These are phyloP conservation scores for Alternaria gaisen DNA, from an alignment of 2,329 filamentous ascomycete species.

Conservation along the genomic window DNA sequence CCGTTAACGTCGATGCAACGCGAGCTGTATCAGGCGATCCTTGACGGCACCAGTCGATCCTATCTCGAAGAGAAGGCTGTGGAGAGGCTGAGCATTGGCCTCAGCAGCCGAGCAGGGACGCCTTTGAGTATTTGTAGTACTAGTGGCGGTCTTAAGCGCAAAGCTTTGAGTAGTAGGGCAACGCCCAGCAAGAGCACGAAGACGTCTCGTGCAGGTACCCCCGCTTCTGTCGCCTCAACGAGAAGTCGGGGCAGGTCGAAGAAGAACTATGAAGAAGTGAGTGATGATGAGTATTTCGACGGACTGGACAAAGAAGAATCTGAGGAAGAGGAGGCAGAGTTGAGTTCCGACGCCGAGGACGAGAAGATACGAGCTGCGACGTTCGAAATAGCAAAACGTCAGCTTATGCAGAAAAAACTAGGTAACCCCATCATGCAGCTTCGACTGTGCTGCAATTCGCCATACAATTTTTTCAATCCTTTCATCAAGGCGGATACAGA, in stretches of 20 bases:
- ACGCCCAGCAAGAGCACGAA: slow-evolving; percentile 75
- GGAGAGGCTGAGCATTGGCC: slow-evolving; percentile 65
- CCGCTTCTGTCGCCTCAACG: slow-evolving; percentile 62
- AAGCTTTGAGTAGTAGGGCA: slow-evolving; percentile 55
- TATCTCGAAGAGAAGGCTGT: slow-evolving; percentile 79
- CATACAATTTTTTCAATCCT: slow-evolving; percentile 96
- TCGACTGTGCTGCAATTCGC: slow-evolving; percentile 89
- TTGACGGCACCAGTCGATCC: slow-evolving; percentile 60
- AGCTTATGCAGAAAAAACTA: slow-evolving; percentile 89
- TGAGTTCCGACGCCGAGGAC: slow-evolving; percentile 62
- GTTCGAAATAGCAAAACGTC: slow-evolving; percentile 81
- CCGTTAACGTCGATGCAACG: slow-evolving; percentile 91
- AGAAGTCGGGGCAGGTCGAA: slow-evolving; percentile 64
- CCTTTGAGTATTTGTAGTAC: slow-evolving; percentile 55
- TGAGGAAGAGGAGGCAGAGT: slow-evolving; percentile 52
- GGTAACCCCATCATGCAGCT: slow-evolving; percentile 94
- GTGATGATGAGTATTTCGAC: slow-evolving; percentile 84
- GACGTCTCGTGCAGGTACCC: slow-evolving; percentile 78
- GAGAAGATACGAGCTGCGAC: slow-evolving; percentile 73
- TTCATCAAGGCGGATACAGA: slow-evolving; percentile 67
- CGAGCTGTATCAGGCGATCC: slow-evolving; percentile 84
- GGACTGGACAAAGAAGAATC: slow-evolving; percentile 70
- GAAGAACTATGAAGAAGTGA: slow-evolving; percentile 73
- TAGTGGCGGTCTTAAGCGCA: slow-evolving; percentile 66
- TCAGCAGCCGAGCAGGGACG: slow-evolving; percentile 56